phyloP scores from a whole-genome alignment of 805 yeast genomes.

The Candida endomychidarum region DNA sequence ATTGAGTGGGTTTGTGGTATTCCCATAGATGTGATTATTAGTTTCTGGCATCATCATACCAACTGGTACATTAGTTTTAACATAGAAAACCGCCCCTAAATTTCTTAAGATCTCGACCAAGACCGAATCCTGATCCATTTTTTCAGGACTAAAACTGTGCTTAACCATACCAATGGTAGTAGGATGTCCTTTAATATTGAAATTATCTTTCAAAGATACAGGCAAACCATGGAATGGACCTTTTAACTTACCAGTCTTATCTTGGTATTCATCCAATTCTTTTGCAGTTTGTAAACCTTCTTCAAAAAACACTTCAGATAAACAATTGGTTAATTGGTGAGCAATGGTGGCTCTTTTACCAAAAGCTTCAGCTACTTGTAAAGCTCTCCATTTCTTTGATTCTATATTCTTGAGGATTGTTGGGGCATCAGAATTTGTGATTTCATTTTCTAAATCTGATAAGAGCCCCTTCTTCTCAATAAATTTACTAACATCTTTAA shows the following conservation, averaged over 20 bases:
- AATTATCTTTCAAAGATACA: conserved; percentile 55
- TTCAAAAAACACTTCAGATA: conserved; percentile 48
- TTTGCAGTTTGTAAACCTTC: conserved; percentile 59
- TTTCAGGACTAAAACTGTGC: conserved; percentile 18
- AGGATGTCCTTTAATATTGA: conserved; percentile 38
- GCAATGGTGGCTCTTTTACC: conserved; percentile 43
- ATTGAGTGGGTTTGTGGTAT: conserved; percentile 38
- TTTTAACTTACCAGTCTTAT: conserved; percentile 44
- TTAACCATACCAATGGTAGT: conserved; percentile 38
- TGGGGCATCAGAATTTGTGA: conserved; percentile 36
- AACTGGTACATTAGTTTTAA: conserved; percentile 46
- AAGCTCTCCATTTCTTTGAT: conserved; percentile 32
- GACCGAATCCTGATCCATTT: conserved; percentile 25
- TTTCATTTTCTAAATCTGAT: conserved; percentile 31
- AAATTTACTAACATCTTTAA: conserved; percentile 37
- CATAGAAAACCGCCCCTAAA: conserved; percentile 43
- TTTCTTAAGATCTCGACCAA: conserved; percentile 34
- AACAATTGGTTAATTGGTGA: conserved; percentile 46
- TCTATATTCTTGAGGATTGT: conserved; percentile 30
- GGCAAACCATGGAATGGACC: conserved; percentile 74
- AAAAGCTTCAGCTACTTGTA: conserved; percentile 39
- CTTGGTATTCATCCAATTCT: conserved; percentile 51
- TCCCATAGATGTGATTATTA: conserved; percentile 39
- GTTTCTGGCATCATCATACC: conserved; percentile 46
- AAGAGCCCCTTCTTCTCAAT: conserved; percentile 32